Conservation (phyloP, 306 rosid species). For the Mucuna pruriens region DNA sequence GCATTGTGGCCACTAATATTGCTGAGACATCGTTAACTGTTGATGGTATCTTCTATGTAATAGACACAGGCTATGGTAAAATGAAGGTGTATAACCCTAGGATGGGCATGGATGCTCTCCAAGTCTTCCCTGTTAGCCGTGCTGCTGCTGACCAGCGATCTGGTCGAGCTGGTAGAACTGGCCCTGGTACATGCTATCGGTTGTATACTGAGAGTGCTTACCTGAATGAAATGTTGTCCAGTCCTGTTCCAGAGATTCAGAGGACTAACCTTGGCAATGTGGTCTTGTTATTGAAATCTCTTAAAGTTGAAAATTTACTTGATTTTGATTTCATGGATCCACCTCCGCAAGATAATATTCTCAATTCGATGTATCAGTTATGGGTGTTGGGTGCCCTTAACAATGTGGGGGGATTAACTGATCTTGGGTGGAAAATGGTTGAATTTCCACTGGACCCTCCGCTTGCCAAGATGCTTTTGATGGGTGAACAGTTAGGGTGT, state of each 20-base stretch:
- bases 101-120: slow-evolving; percentile 99
- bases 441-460: slow-evolving; percentile 98
- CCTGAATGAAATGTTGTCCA: slow-evolving; percentile 82
- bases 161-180: slow-evolving; percentile 99
- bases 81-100: slow-evolving; percentile 98
- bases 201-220: slow-evolving; percentile 90
- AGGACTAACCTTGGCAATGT: slow-evolving; percentile 97
- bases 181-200: slow-evolving; percentile 97
- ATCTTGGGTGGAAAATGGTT: slow-evolving; percentile 98
- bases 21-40: slow-evolving; percentile 98
- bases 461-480: slow-evolving; percentile 96
- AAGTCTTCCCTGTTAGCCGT: slow-evolving; percentile 94
- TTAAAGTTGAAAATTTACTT: slow-evolving; percentile 88
- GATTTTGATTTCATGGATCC: slow-evolving; percentile 99
- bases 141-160: slow-evolving; percentile 99
- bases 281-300: slow-evolving; percentile 91
- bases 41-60: slow-evolving; percentile 92
- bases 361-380: slow-evolving; percentile 97
- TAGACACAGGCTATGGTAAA: slow-evolving; percentile 95
- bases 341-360: slow-evolving; percentile 97
- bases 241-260: slow-evolving; percentile 98
- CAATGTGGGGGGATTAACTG: slow-evolving; percentile 91
- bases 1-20: slow-evolving; percentile 96
- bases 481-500: slow-evolving; percentile 83
- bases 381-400: slow-evolving; percentile 99